A percentile compares a stretch with the other conserved stretches of the same genome.
phyloP scores from a whole-genome alignment of 2,329 filamentous ascomycete genomes.

The Fusarium incarnatum region DNA sequence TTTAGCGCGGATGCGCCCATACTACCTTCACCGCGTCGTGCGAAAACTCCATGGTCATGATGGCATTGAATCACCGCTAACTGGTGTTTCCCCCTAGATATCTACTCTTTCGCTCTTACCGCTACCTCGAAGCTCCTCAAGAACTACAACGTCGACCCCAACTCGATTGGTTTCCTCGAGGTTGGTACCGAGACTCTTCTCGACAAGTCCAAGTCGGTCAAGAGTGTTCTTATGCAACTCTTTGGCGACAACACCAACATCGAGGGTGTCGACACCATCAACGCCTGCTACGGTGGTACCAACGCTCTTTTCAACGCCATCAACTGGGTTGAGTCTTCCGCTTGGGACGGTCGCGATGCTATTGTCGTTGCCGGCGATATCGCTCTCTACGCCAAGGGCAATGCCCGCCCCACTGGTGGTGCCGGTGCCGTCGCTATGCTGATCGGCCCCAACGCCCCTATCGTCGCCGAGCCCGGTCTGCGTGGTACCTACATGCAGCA shows the following conservation, averaged over 20 bases:
- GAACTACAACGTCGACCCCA: slow-evolving; percentile 85
- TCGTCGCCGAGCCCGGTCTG: slow-evolving; percentile 82
- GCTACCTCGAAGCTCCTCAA: slow-evolving; percentile 80
- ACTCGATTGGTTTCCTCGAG: slow-evolving; percentile 82
- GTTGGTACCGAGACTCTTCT: slow-evolving; percentile 87
- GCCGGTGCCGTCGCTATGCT: slow-evolving; percentile 83
- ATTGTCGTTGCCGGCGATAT: slow-evolving; percentile 86
- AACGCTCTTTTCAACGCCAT: slow-evolving; percentile 85
- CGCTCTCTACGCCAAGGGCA: slow-evolving; percentile 86
- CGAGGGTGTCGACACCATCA: slow-evolving; percentile 85
- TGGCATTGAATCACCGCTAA: slow-evolving; percentile 31
- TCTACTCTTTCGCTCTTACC: slow-evolving; percentile 87
- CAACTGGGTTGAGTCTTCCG: slow-evolving; percentile 89
- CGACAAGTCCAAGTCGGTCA: slow-evolving; percentile 93
- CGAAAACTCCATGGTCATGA: slow-evolving; percentile 6
- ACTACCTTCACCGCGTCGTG: slow-evolving; percentile 15
- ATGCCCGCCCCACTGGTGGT: slow-evolving; percentile 83
- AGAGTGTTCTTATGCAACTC: slow-evolving; percentile 88
- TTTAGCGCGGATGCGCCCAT: slow-evolving; percentile 10
- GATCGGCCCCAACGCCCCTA: slow-evolving; percentile 80
- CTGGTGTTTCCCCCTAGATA: slow-evolving; percentile 66
- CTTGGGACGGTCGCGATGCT: slow-evolving; percentile 85
- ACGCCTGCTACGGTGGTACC: slow-evolving; percentile 88
- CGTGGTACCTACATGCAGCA: slow-evolving; percentile 85
- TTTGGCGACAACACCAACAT: slow-evolving; percentile 87